Base-by-base conservation (phyloP, 345 rosid species). In the Syzygium aqueum region DNA sequence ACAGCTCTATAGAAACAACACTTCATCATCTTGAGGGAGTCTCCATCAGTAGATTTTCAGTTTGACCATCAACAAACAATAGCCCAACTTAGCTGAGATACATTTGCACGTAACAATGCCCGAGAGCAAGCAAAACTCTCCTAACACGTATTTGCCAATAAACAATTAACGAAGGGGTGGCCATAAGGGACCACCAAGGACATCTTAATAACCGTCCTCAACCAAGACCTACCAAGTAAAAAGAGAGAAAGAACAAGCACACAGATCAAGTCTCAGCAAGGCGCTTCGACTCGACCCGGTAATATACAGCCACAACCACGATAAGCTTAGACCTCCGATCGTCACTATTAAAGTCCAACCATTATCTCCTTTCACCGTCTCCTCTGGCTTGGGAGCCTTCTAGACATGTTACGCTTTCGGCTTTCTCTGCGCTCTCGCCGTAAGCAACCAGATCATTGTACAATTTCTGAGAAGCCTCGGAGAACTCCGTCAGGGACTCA, bases 391-490 rank as follows among this genome's bases (percentile, higher is more conserved):
- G 88, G 30, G 90, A 80, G 84, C 91, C 89, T 40, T 91, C 93
- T 11, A 90, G 85, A 37, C 21, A 89, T 2, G 97, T 86, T 21
- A 87, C 86, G 53, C 83, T 92, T 77, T 88, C 90, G 28, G 59
- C 65, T 83, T 87, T 88, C 57, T 87, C 90, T 10, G 87, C 85
- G 83, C 65, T 92, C 63, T 92, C 94, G 28, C 88, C 78, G 87
- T 77, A 87, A 49, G 54, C 89, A 67, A 90, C 87, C 23, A 95
- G 93, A 43, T 91, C 94, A 56, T 88, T 87, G 87, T 92, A 95
- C 93, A 95, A 91, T 23, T 89, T 93, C 85, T 89, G 88, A 65
- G 95, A 92, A 53, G 93, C 92, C 85, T 90, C 93, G 9, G 94
- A 91, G 91, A 94, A 94, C 43, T 92, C 95, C 3, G 90, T 83